Evolutionary conservation across 1,139 yeast genomes (phyloP), one percentile per base, ranked within the genome.

Genomic region (Suhomyces panamericanus): DNA sequence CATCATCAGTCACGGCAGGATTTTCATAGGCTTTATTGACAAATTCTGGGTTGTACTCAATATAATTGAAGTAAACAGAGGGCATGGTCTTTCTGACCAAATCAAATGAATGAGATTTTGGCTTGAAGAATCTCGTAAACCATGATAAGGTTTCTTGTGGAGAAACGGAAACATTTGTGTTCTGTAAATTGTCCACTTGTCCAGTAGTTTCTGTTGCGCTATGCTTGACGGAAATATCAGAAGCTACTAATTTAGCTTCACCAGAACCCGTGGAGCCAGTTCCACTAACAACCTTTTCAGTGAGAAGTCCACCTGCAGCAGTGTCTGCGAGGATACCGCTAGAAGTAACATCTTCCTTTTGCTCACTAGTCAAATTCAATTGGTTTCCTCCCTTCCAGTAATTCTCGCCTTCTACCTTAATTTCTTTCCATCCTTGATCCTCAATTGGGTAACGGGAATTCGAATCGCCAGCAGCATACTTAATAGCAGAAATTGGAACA

Each of bases 401-500:
- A 54, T 68, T 63, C 60, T 76, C 66, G 46, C 88, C 87, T 53
- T 78, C 80, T 28, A 64, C 58, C 52, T 71, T 70, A 40, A 82
- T 73, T 62, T 85, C 89, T 46, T 71, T 67, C 51, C 56, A 60
- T 39, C 93, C 93, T 60, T 82, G 84, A 58, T 86, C 93, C 34
- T 71, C 65, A 62, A 63, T 65, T 53, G 89, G 83, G 55, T 75
- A 74, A 43, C 63, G 77, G 57, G 64, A 67, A n/a, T 72, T 62
- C 1, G 62, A 42, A 48, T 76, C 82, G 49, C 84, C 85, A 51
- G 80, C 72, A 33, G 85, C 81, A 53, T 77, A 75, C 50, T 73
- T 72, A 50, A 86, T 73, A 4, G 88, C 89, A 44, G 88, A 80
- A 42, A 95, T 77, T 50, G 97, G 93, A 41, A 86, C 88, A 32